phyloP scores from a whole-genome alignment of 306 rosid species.

The Comarum palustre region DNA sequence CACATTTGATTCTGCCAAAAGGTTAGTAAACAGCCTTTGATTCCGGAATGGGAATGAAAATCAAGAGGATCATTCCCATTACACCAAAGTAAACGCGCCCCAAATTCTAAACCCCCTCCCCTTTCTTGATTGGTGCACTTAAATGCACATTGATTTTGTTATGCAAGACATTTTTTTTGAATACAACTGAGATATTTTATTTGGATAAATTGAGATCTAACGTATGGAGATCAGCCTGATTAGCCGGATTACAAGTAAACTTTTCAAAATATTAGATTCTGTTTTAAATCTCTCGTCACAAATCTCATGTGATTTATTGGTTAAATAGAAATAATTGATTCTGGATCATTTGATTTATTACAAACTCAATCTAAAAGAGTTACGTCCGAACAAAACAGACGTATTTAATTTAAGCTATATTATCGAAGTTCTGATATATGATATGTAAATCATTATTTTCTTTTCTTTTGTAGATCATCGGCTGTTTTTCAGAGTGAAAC shows the following conservation, averaged over 20 bases:
- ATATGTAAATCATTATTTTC: not conserved
- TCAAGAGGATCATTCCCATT: too few relatives aligned
- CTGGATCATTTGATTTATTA: accelerated
- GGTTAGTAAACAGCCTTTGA: too few relatives aligned
- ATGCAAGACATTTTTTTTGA: too few relatives aligned
- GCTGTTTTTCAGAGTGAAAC: not conserved
- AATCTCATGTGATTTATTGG: not conserved
- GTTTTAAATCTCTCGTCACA: not conserved
- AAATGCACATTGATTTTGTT: not conserved
- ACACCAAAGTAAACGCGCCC: too few relatives aligned
- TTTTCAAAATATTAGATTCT: accelerated
- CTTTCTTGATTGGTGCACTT: not conserved
- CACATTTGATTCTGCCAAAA: too few relatives aligned
- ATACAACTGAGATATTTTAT: too few relatives aligned
- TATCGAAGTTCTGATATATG: not conserved
- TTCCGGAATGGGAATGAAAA: too few relatives aligned
- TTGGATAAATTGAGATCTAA: too few relatives aligned
- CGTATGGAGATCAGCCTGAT: too few relatives aligned
- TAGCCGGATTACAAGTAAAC: accelerated
- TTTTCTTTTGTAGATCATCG: not conserved
- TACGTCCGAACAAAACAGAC: not conserved
- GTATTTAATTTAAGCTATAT: not conserved
- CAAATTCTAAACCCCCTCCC: not conserved
- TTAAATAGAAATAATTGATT: not conserved
- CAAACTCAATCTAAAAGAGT: not conserved